Conservation (phyloP, 1,284 basidiomycete species). For the Trichosporon ovoides region DNA sequence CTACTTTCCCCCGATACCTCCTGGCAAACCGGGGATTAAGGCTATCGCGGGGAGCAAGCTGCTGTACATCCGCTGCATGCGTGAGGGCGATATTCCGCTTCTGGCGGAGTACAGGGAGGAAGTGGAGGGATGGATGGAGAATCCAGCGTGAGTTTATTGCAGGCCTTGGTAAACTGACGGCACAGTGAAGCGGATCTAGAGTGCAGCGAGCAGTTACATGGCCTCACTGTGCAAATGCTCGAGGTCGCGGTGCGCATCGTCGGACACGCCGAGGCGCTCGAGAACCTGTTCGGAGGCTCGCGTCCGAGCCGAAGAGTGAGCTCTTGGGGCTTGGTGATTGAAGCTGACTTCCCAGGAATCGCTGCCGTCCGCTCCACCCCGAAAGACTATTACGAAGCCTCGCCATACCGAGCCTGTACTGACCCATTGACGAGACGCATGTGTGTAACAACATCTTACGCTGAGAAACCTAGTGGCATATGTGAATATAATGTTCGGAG, state of each 20-base stretch:
- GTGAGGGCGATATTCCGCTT: constrained; percentile 3
- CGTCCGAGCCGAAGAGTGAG: background rate
- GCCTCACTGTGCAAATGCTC: background rate
- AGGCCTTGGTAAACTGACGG: too few relatives aligned
- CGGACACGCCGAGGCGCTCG: background rate
- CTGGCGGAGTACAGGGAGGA: constrained; percentile 12
- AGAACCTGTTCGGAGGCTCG: background rate
- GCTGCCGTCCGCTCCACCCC: background rate
- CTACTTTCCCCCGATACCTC: constrained; percentile 23
- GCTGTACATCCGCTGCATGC: constrained; percentile 24
- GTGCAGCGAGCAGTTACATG: background rate
- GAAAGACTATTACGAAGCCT: background rate
- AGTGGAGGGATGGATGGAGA: constrained; percentile 14
- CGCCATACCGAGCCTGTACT: background rate
- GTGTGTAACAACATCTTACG: background rate
- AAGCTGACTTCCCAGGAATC: constrained; percentile 1
- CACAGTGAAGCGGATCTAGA: background rate
- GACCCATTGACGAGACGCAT: background rate
- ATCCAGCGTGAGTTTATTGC: background rate
- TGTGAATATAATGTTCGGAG: background rate
- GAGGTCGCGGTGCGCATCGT: background rate
- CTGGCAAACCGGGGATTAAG: background rate
- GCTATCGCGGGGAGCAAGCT: constrained; percentile 2
- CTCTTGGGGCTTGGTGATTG: too few relatives aligned
- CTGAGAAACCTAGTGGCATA: background rate